Base-by-base conservation (phyloP, 768 basidiomycete genomes). In the Agaricus subrufescens region DNA sequence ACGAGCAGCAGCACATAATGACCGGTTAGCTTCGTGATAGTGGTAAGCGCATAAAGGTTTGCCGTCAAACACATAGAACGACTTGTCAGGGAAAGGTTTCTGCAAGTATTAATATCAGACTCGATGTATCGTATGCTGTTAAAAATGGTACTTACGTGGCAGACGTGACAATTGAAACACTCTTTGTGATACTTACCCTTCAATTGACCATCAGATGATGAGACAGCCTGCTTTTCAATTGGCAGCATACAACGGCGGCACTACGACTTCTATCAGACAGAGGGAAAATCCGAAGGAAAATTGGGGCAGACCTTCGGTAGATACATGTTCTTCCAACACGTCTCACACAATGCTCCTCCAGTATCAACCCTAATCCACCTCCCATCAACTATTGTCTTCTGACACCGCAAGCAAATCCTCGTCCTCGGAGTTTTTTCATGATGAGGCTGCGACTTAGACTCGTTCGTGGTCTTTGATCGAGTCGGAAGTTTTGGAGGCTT, bases 291-390 rank as follows among this genome's bases (percentile, higher is more conserved):
- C 14, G 19, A 30, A 42, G 50, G 30, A 48, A 25, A 15, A 54
- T 56, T 56, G 49, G 38, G 52, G 69, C 82, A 42, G 60, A 89
- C 91, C 76, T 93, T 94, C 58, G 94, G 94, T 59, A 97, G 71
- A 74, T 96, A 97, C 86, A 95, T 89, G 64, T 89, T 85, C 77
- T 96, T 97, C 94, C 94, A 97, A 69, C 94, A 95, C 63, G 71
- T 72, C 66, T 94, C 95, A 69, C 95, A 97, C 62, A 97, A 71
- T 38, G 93, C 84, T 39, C 72, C 82, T 55, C 82, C 86, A n/a
- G 76, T 80, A 67, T 87, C 92, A 71, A 84, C 85, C 65, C 76
- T 79, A 58, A 91, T 87, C 92, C 86, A 95, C 62, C 89, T 75
- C 60, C 88, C 87, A 66, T 93, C 88, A 38, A 87, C 85, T 54